Evolutionary conservation across 768 basidiomycete species (phyloP).

Genomic region (Macrocybe gigantea): DNA sequence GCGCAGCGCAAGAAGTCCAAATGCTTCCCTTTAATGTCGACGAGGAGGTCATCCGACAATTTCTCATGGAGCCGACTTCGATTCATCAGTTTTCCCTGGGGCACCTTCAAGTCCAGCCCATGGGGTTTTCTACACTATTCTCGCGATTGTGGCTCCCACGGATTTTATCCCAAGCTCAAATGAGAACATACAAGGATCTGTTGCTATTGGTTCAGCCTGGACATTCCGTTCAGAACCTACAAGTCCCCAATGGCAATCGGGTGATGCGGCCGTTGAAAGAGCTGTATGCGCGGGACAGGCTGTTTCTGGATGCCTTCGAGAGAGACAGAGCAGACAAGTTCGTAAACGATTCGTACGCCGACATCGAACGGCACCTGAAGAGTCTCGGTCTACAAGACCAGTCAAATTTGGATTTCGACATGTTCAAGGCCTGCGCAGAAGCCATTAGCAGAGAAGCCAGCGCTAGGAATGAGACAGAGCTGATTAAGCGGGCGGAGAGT

Average conservation of each 20-base stretch:
- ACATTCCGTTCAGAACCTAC: constrained; percentile 10
- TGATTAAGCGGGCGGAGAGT: constrained; percentile 17
- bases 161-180: constrained; percentile 1
- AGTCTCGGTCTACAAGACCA: constrained; percentile 24
- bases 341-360: constrained; percentile 20
- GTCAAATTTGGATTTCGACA: constrained; percentile 20
- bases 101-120: not conserved
- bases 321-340: constrained; percentile 21
- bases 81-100: not conserved
- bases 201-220: constrained; percentile 1
- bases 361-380: constrained; percentile 21
- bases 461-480: constrained; percentile 4
- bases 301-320: constrained; percentile 31
- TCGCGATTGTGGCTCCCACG: constrained; percentile 3
- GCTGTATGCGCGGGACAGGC: constrained; percentile 27
- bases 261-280: constrained; percentile 17
- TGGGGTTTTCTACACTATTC: constrained; percentile 1
- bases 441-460: constrained; percentile 19
- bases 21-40: constrained; percentile 16
- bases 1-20: constrained; percentile 10
- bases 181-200: constrained; percentile 1
- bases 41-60: constrained; percentile 2
- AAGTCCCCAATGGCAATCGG: constrained; percentile 25
- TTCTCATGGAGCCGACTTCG: constrained; percentile 1
- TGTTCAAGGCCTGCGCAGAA: constrained; percentile 30